These are phyloP conservation scores for Dimocarpus longan DNA, from an alignment of 345 rosid species.

Conservation along the genomic window DNA sequence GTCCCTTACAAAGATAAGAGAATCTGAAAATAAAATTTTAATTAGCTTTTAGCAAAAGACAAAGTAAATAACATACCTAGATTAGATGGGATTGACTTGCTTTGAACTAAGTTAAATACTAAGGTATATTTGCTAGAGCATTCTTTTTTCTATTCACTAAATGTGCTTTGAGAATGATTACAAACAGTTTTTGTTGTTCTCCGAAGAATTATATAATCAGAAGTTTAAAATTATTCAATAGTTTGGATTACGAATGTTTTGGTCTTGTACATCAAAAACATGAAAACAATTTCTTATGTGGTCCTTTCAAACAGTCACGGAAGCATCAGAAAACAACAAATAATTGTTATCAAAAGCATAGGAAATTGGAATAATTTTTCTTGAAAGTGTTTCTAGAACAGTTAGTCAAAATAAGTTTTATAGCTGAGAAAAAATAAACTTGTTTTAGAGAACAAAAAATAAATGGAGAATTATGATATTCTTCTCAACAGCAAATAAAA, in stretches of 20 bases:
- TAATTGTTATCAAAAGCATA: not conserved
- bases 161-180: not conserved
- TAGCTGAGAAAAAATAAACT: not conserved
- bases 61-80: not conserved
- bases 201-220: not conserved
- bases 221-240: not conserved
- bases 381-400: not conserved
- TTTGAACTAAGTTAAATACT: not conserved
- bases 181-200: not conserved
- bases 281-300: not conserved
- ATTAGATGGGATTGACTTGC: not conserved
- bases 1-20: not conserved
- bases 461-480: not conserved
- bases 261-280: not conserved
- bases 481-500: not conserved
- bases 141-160: not conserved
- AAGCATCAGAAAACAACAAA: not conserved
- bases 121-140: not conserved
- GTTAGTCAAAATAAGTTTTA: not conserved
- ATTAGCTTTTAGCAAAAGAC: not conserved
- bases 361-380: not conserved
- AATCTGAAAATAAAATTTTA: not conserved
- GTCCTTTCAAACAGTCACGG: not conserved
- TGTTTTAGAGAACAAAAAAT: not conserved
- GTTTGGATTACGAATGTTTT: not conserved